These are phyloP conservation scores for Pinus albicaulis DNA, from an alignment of 75 land plant genomes.

Conservation along the genomic window DNA sequence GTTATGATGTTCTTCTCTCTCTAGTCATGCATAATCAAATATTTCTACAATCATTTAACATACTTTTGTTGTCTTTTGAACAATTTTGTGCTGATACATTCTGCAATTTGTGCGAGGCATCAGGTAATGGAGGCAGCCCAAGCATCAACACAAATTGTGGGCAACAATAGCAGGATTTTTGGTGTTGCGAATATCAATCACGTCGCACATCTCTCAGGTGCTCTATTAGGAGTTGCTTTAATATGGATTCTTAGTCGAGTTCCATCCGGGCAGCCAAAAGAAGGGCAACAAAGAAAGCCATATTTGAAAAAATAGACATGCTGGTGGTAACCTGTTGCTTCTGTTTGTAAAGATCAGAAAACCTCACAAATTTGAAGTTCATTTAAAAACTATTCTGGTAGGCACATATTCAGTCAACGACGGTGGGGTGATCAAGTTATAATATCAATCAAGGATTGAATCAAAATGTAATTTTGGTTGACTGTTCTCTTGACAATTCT, in stretches of 20 bases:
- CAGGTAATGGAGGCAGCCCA: constrained; percentile 99
- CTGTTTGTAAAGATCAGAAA: neutral
- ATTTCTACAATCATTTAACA: neutral
- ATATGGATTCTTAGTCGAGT: constrained; percentile 74
- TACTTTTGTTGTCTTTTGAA: neutral
- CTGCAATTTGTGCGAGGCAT: neutral
- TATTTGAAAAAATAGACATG: constrained; percentile 1
- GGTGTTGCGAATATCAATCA: constrained; percentile 70
- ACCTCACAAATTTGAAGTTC: neutral
- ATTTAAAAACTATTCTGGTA: neutral
- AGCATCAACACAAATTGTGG: constrained; percentile 70
- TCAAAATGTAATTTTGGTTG: neutral
- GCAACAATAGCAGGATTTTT: constrained; percentile 18
- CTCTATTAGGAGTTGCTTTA: constrained; percentile 78
- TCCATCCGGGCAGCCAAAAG: constrained; percentile 33
- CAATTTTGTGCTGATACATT: neutral
- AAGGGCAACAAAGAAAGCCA: neutral
- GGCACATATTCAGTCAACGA: neutral
- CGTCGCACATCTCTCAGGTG: constrained; percentile 95
- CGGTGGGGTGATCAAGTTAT: neutral
- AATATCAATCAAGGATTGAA: neutral
- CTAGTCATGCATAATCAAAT: too few species aligned
- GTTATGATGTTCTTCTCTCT: too few species aligned
- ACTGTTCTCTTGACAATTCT: neutral
- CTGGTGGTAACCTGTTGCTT: neutral